phyloP scores from a whole-genome alignment of 2,329 filamentous ascomycete genomes.

The Scedosporium boydii region DNA sequence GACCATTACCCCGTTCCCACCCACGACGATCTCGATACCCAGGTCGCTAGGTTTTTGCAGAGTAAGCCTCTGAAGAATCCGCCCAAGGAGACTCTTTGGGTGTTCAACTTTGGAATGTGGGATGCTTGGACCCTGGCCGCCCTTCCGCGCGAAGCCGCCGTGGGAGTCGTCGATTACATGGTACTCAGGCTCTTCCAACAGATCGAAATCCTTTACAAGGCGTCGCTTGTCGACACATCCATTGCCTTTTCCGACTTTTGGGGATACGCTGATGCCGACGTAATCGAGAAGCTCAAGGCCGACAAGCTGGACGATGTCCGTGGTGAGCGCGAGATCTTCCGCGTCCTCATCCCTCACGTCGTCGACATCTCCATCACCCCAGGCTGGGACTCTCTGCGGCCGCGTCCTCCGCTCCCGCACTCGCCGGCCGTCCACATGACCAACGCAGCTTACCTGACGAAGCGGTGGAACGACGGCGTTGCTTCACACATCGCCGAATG shows the following conservation, averaged over 20 bases:
- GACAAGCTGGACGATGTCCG: slow-evolving; percentile 16
- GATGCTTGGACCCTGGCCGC: slow-evolving; percentile 43
- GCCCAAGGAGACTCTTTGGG: slow-evolving; percentile 40
- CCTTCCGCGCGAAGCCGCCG: slow-evolving; percentile 29
- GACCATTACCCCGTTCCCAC: slow-evolving; percentile 31
- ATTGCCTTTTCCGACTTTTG: slow-evolving; percentile 36
- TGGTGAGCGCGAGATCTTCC: slow-evolving; percentile 30
- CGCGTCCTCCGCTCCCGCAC: slow-evolving; percentile 32
- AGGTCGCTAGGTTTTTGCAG: slow-evolving; percentile 36
- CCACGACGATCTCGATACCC: slow-evolving; percentile 30
- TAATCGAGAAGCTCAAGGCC: slow-evolving; percentile 17
- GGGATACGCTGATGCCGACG: slow-evolving; percentile 17
- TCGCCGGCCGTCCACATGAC: slow-evolving; percentile 41
- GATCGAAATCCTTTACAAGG: slow-evolving; percentile 36
- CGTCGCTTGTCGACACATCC: slow-evolving; percentile 29
- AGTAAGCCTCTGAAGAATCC: slow-evolving; percentile 20
- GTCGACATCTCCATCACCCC: slow-evolving; percentile 46
- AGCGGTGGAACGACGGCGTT: slow-evolving; percentile 38
- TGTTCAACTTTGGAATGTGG: slow-evolving; percentile 45
- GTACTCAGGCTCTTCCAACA: slow-evolving; percentile 31
- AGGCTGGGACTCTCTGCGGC: slow-evolving; percentile 37
- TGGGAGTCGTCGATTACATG: slow-evolving; percentile 25
- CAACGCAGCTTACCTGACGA: slow-evolving; percentile 41
- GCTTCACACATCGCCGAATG: slow-evolving; percentile 31
- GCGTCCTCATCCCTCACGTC: slow-evolving; percentile 39